phyloP scores from a whole-genome alignment of 371 early-diverging fungal genomes.

The Lichtheimia corymbifera region DNA sequence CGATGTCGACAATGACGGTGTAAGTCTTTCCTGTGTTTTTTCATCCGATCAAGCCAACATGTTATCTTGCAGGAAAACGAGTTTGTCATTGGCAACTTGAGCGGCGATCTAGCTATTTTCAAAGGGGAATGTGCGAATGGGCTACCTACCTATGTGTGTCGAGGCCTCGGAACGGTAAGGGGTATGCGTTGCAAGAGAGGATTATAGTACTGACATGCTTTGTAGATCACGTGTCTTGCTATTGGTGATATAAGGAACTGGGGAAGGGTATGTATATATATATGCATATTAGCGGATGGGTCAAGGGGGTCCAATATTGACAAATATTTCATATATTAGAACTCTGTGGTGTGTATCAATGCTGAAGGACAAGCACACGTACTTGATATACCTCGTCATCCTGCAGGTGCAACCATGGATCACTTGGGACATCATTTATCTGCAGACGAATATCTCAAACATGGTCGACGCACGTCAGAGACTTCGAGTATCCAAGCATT shows the following conservation, averaged over 20 bases:
- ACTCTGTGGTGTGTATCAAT: slow-evolving; percentile 66
- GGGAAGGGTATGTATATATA: slow-evolving; percentile 53
- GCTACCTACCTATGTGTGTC: slow-evolving; percentile 56
- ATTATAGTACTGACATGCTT: neutral
- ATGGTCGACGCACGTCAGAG: slow-evolving; percentile 43
- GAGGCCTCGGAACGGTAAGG: slow-evolving; percentile 64
- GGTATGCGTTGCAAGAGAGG: neutral
- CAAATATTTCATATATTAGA: slow-evolving; percentile 19
- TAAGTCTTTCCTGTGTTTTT: slow-evolving; percentile 24
- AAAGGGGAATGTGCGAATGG: slow-evolving; percentile 65
- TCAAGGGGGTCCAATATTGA: no score
- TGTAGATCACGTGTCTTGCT: slow-evolving; percentile 67
- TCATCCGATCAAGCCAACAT: neutral
- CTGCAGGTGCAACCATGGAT: slow-evolving; percentile 16
- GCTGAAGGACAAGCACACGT: slow-evolving; percentile 72
- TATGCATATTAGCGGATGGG: neutral
- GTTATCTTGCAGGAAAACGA: slow-evolving; percentile 64
- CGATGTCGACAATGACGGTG: slow-evolving; percentile 80
- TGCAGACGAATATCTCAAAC: slow-evolving; percentile 40
- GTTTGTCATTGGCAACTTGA: slow-evolving; percentile 81
- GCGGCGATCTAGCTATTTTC: slow-evolving; percentile 79
- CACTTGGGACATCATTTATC: slow-evolving; percentile 19
- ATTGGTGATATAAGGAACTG: slow-evolving; percentile 68
- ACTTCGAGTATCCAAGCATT: slow-evolving; percentile 43
- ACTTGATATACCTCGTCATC: slow-evolving; percentile 53